Base-by-base conservation (phyloP, 768 basidiomycete genomes). In the Pulveroboletus sp. region DNA sequence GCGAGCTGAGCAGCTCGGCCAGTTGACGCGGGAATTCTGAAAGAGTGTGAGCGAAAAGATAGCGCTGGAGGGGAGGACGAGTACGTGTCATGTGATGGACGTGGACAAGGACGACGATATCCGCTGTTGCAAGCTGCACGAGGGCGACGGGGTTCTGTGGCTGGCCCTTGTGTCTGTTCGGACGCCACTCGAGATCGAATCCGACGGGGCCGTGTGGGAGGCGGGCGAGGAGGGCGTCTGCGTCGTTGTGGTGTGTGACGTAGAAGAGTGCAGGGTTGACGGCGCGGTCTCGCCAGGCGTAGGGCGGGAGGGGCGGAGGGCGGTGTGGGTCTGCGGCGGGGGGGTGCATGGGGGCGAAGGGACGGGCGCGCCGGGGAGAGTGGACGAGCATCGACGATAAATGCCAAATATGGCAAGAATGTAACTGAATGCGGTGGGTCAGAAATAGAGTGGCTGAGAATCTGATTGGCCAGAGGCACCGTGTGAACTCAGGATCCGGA, bases 151-250 rank as follows among this genome's bases (percentile, higher is more conserved):
- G 84, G 60, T 90, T 86, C 64, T 83, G 77, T 26, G 67, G 59
- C 24, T 67, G 60, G 17, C 83, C 80, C 60, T 79, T 82, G 40
- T 56, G 54, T 57, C 68, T 81, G 17, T 60, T 79, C 0, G 89
- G 89, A 52, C 76, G 80, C 88, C 89, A 91, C 67, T 92, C 89
- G 33, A 88, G 71, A 61, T 92, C 89, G 55, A 91, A 82, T 26
- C 89, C 89, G 43, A 78, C 37, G 13, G 61, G 63, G 4, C 67
- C 69, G 24, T 37, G 49, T 7, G 59, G 57, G n/a, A 69, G 42
- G 6, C 17, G 4, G 33, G 57, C 47, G 27, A 69, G 59, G 13
- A 38, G 41, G 14, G 21, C 21, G 18, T 69, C 50, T 37, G 69
- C 69, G 4, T 47, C 46, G 30, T 39, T 21, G 50, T 79, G 69